Evolutionary conservation across 2,329 filamentous ascomycete species (phyloP), one percentile per base, ranked within the genome.

Genomic region (Amphichorda felina): DNA sequence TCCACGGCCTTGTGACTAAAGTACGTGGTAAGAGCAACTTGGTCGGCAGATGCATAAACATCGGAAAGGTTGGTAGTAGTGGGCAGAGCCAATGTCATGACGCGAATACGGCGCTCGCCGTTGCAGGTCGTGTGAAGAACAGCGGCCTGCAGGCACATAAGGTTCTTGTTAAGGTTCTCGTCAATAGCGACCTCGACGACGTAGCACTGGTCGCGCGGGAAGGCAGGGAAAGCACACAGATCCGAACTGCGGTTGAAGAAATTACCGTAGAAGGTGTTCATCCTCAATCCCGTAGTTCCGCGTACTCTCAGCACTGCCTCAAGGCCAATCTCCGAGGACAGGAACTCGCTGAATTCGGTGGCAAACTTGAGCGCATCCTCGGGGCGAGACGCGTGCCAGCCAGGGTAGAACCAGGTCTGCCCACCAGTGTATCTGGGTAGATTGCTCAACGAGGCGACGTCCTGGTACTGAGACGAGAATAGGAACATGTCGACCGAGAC

Each of bases 231-330:
- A 10, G 91, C 91, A 56, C 91, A 96, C 22, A 98, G 75, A 62
- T 98, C 91, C 13, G 88, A 95, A 55, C 86, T 94, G 47, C 91
- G 76, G 66, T 96, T 98, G 71, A 98, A 98, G 63, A 98, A 98
- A 65, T 98, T 98, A 46, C 91, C 91, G 59, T 96, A 98, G 63
- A 98, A 98, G 2, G 89, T 88, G 63, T 80, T 94, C 83, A 96
- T 96, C 36, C 91, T 79, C 40, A 98, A 64, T 35, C 91, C 91
- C 17, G 88, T 96, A 2, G 88, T 95, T 14, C 91, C 91, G 45
- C 91, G 81, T 27, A 98, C 91, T 54, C 91, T 82, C 38, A 98
- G 79, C 26, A 98, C 91, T 30, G 91, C 91, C 60, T 98, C 91
- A 25, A 98, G 64, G 1, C 89, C 91, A 52, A 98, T 95, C 58